Conservation (phyloP, 192 early-diverging fungal genomes). For the Kappamyces sp. region DNA sequence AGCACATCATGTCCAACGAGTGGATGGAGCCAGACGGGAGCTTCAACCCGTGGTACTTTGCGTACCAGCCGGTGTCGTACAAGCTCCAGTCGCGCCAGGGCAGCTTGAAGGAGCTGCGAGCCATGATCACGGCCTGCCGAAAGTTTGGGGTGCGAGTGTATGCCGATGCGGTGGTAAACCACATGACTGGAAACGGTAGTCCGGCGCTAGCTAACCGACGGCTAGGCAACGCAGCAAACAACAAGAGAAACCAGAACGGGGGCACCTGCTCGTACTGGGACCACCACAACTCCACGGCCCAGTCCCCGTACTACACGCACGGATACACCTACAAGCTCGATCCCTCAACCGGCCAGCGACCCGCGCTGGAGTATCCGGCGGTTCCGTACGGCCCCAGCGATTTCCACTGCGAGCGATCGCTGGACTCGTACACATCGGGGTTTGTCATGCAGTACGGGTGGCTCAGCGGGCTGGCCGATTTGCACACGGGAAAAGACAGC, state of each 20-base stretch:
- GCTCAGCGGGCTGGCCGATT: conserved; percentile 17
- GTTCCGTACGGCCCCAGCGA: conserved; percentile 26
- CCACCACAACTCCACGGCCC: conserved; percentile 17
- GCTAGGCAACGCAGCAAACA: conserved; percentile 7
- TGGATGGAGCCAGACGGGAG: not conserved
- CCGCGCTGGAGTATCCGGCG: conserved; percentile 23
- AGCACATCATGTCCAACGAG: conserved; percentile 18
- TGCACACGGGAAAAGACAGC: conserved; percentile 20
- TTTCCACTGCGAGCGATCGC: conserved; percentile 26
- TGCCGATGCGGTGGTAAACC: conserved; percentile 29
- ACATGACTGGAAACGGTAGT: conserved; percentile 19
- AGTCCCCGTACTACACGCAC: conserved; percentile 28
- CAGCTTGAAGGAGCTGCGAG: conserved; percentile 9
- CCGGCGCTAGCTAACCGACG: too few species aligned
- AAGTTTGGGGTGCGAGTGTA: conserved; percentile 19
- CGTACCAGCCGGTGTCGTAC: conserved; percentile 24
- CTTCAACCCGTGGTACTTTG: conserved; percentile 12
- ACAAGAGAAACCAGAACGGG: conserved; percentile 8
- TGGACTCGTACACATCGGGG: conserved; percentile 12
- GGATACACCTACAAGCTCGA: conserved; percentile 14
- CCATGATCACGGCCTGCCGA: conserved; percentile 19
- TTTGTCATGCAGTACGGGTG: conserved; percentile 16
- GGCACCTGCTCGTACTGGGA: conserved; percentile 6
- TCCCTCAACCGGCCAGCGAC: conserved; percentile 12
- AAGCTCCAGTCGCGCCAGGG: conserved; percentile 11